Conservation (phyloP, 768 basidiomycete species). For the Termitomyces sp. region DNA sequence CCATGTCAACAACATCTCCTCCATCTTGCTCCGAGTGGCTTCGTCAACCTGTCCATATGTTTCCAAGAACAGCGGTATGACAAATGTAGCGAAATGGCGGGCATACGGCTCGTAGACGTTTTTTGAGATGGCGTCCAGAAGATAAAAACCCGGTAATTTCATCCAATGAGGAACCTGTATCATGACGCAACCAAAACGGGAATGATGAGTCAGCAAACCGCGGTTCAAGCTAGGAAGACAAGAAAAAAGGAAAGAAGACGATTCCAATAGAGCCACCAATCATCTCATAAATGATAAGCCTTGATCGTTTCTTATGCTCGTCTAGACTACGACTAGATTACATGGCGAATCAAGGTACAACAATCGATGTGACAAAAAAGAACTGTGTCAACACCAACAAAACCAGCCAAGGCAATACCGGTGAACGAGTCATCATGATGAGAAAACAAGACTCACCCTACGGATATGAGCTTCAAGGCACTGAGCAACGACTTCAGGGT, state of each 20-base stretch:
- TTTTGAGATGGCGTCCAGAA: slow-evolving; percentile 95
- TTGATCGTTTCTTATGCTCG: slow-evolving; percentile 33
- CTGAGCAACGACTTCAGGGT: slow-evolving; percentile 73
- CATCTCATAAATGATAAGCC: slow-evolving; percentile 21
- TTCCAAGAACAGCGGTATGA: slow-evolving; percentile 80
- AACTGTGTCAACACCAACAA: slow-evolving; percentile 7
- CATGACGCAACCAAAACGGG: slow-evolving; percentile 25
- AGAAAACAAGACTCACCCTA: slow-evolving; percentile 62
- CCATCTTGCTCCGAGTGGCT: slow-evolving; percentile 87
- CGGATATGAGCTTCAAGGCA: slow-evolving; percentile 83
- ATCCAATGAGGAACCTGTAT: slow-evolving; percentile 80
- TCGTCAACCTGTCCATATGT: slow-evolving; percentile 87
- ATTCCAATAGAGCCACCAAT: slow-evolving; percentile 15
- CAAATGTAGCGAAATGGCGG: slow-evolving; percentile 74
- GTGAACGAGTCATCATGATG: slow-evolving; percentile 9
- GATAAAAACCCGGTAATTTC: slow-evolving; percentile 91
- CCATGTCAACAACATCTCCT: slow-evolving; percentile 97
- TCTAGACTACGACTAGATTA: slow-evolving; percentile 35
- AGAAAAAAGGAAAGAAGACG: not conserved
- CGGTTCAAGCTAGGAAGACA: slow-evolving; percentile 24
- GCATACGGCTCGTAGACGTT: slow-evolving; percentile 94
- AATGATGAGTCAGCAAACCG: slow-evolving; percentile 70
- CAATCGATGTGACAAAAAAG: slow-evolving; percentile 5
- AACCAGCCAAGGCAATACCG: slow-evolving; percentile 14
- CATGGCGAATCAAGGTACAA: slow-evolving; percentile 27